Conservation (phyloP, 805 yeast species). For the Teunomyces kruisii region DNA sequence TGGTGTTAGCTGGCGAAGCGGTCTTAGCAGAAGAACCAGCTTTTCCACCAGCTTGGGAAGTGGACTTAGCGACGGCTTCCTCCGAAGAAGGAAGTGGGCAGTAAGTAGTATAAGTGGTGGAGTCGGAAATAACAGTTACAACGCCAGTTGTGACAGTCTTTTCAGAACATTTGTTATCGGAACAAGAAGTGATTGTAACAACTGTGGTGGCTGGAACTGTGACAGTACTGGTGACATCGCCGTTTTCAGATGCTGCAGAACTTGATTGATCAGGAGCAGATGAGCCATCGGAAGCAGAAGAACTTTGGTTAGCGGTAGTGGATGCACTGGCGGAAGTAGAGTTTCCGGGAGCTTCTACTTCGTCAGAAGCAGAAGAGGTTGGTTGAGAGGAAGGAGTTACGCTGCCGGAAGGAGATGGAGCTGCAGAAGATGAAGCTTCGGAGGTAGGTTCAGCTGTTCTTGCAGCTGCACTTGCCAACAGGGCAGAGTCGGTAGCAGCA, state of each 20-base stretch:
- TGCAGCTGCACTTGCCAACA: conserved; percentile 25
- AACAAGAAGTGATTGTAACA: conserved; percentile 36
- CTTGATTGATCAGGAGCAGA: conserved; percentile 1
- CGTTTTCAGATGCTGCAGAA: conserved; percentile 8
- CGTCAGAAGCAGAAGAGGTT: background rate
- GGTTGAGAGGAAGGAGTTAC: conserved; percentile 10
- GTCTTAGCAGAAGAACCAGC: background rate
- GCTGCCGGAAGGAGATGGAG: conserved; percentile 21
- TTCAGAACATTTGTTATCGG: conserved; percentile 25
- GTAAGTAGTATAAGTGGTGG: conserved; percentile 35
- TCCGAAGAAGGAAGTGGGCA: conserved; percentile 23
- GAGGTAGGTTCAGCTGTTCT: conserved; percentile 15
- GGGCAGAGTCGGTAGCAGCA: conserved; percentile 22
- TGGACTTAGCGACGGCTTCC: background rate
- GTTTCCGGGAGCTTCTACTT: conserved; percentile 1
- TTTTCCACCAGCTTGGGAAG: too few species aligned
- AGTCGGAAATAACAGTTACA: conserved; percentile 33
- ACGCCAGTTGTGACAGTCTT: conserved; percentile 32
- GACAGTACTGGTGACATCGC: conserved; percentile 8
- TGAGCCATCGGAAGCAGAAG: background rate
- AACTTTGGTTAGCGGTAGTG: background rate
- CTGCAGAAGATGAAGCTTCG: conserved; percentile 12
- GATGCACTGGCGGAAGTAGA: background rate
- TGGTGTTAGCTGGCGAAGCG: background rate
- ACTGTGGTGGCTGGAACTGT: conserved; percentile 23